A percentile compares a stretch with the other conserved stretches of the same genome.
Evolutionary conservation across 2,329 filamentous ascomycete genomes (phyloP).

Genomic region (Zarea fungicola): DNA sequence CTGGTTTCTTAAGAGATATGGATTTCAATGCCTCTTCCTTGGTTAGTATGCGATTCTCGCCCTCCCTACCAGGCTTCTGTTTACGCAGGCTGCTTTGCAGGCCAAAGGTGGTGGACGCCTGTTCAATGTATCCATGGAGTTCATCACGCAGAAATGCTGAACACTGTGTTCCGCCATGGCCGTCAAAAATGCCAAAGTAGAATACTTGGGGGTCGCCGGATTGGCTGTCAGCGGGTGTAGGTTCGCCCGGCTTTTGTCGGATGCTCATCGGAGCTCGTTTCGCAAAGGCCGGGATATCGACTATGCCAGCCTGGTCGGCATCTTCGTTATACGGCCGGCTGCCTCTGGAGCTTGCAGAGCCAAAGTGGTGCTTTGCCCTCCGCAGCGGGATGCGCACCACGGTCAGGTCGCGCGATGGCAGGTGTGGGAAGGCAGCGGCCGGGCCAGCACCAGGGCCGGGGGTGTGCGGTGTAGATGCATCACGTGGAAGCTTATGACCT

Average conservation of each 20-base stretch:
- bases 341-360: slow-evolving; percentile 71
- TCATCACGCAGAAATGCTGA: slow-evolving; percentile 79
- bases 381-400: slow-evolving; percentile 91
- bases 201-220: slow-evolving; percentile 93
- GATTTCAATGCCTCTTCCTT: slow-evolving; percentile 24
- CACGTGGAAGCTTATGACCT: slow-evolving; percentile 80
- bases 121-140: slow-evolving; percentile 84
- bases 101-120: slow-evolving; percentile 70
- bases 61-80: slow-evolving; percentile 30
- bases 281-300: slow-evolving; percentile 89
- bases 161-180: slow-evolving; percentile 86
- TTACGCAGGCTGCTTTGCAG: slow-evolving; percentile 68
- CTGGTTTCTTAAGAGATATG: slow-evolving; percentile 46
- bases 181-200: slow-evolving; percentile 95
- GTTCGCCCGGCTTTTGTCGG: slow-evolving; percentile 49
- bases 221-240: slow-evolving; percentile 66
- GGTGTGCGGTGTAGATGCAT: slow-evolving; percentile 75
- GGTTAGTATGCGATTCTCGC: slow-evolving; percentile 27
- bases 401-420: slow-evolving; percentile 69
- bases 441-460: slow-evolving; percentile 49
- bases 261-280: slow-evolving; percentile 68
- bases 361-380: slow-evolving; percentile 94
- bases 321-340: slow-evolving; percentile 90
- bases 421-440: slow-evolving; percentile 54
- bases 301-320: slow-evolving; percentile 86